Base-by-base conservation (phyloP, 495 filamentous ascomycete species). In the Aspergillus baeticus region DNA sequence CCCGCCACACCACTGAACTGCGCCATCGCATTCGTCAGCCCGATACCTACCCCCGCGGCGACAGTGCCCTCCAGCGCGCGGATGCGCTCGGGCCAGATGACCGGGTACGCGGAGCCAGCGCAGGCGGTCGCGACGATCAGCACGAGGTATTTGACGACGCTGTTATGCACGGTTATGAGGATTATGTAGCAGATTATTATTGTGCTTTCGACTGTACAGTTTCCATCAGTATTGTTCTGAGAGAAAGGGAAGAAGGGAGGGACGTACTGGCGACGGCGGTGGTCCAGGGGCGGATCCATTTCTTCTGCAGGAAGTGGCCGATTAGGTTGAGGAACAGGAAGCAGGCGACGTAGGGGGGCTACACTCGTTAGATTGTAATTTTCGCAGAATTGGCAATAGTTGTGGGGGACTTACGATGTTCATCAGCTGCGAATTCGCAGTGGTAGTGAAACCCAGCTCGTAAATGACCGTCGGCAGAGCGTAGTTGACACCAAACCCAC, bases 11-110 rank as follows among this genome's bases (percentile, higher is more conserved):
- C 74, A 29, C 68, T 74, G n/a, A 78, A 73, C 57, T 77, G 74
- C 0, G 74, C 74, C 68, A 74, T 69, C 3, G 73, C 73, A 62
- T 78, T 78, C 2, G 76, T 78, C 8, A 67, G 52, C 1, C 76
- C 76, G 48, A 77, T 78, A 0, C 68, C 74, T 13, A 77, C 55
- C 8, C 72, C 76, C 0, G 73, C 63, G 5, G 70, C 67, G 2
- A 70, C 64, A 1, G 74, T 76, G 3, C 74, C 73, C 11, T 74
- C 63, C 1, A 72, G 62, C 5, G 63, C 73, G 21, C 74, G 69
- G 37, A 77, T 79, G 0, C 74, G 68, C 54, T 79, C 76, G 23
- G 74, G 72, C 74, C 72, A 77, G 37, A 77, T 77, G 8, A 76
- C 67, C 0, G 76, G 72, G 48, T 72, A 77, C n/a, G 69, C 69